Evolutionary conservation across 2,329 filamentous ascomycete genomes (phyloP).

Genomic region (Huntiella decipiens): DNA sequence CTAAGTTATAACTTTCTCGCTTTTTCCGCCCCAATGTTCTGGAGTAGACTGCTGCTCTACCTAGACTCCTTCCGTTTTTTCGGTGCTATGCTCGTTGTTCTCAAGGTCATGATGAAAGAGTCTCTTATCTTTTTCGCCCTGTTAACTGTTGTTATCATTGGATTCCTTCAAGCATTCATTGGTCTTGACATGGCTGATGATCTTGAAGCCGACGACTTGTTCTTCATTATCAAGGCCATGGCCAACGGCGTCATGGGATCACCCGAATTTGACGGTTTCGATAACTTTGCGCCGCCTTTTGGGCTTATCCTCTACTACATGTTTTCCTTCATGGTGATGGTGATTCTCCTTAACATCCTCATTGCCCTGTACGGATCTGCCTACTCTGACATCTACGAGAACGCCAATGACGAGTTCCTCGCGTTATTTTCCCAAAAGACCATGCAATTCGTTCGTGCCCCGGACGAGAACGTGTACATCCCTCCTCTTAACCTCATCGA

Average conservation of each 20-base stretch:
- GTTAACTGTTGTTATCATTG: constrained; percentile 62
- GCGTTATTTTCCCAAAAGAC: constrained; percentile 87
- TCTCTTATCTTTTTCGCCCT: constrained; percentile 93
- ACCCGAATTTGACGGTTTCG: constrained; percentile 77
- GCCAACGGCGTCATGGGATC: constrained; percentile 79
- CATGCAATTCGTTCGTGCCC: constrained; percentile 88
- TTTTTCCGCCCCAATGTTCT: constrained; percentile 90
- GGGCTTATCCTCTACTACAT: constrained; percentile 92
- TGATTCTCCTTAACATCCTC: constrained; percentile 77
- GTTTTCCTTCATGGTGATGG: constrained; percentile 95
- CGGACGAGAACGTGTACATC: constrained; percentile 96
- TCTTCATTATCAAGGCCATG: constrained; percentile 66
- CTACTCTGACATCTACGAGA: constrained; percentile 84
- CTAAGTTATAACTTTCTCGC: constrained; percentile 89
- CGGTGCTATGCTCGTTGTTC: constrained; percentile 89
- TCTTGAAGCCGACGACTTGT: constrained; percentile 45
- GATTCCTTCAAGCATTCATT: constrained; percentile 85
- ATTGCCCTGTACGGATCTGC: constrained; percentile 95
- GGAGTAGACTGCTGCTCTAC: constrained; percentile 80
- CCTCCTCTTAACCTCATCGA: constrained; percentile 90
- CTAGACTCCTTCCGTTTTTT: constrained; percentile 91
- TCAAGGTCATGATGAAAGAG: constrained; percentile 90
- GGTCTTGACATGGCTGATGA: constrained; percentile 73
- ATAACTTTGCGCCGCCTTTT: constrained; percentile 80
- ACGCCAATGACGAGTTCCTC: constrained; percentile 89